Evolutionary conservation across 1,284 basidiomycete species (phyloP), one percentile per base, ranked within the genome.

Genomic region (Tausonia pullulans): DNA sequence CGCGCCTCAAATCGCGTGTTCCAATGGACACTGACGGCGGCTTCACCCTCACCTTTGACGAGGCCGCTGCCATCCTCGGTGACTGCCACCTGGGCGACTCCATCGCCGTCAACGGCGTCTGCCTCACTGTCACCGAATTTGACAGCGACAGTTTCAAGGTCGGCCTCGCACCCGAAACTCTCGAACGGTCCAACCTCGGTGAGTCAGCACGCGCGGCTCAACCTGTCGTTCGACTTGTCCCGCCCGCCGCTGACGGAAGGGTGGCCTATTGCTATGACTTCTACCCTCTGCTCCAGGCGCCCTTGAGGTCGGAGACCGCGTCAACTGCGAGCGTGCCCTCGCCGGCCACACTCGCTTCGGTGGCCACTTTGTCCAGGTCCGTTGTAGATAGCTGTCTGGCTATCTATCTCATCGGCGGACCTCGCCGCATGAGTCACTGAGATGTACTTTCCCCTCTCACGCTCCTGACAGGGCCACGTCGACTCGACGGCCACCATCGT

Each of bases 271-370:
- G n/a, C 13, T 16, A 10, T 52, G 51, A 3, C 51, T 52, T 16
- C 7, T 46, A 50, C 56, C 27, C 27, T 27, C 27, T 27, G 27
- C 11, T 59, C 8, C 69, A 88, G 90, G 92, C 54, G 83, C 89
- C 70, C 80, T 90, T 67, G 82, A 82, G 69, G 84, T 87, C 7
- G 90, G 90, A 5, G 87, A 90, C 70, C 81, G 84, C 69, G 84
- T 98, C 62, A 98, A 98, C 76, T 82, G 95, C 60, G 95, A 99
- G 79, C 84, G 95, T 58, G 95, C 95, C 3, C 94, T 98, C 91
- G 85, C 85, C 13, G 86, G 87, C 0, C 88, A 95, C 77, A 86
- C 85, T 9, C 81, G 95, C 55, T 97, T 98, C 72, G 95, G 95
- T 43, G 95, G 95, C 5, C 95, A 99, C 75, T 94, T 97, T 74